Conservation (phyloP, 2,329 filamentous ascomycete species). For the Paracoccidioides lutzii region DNA sequence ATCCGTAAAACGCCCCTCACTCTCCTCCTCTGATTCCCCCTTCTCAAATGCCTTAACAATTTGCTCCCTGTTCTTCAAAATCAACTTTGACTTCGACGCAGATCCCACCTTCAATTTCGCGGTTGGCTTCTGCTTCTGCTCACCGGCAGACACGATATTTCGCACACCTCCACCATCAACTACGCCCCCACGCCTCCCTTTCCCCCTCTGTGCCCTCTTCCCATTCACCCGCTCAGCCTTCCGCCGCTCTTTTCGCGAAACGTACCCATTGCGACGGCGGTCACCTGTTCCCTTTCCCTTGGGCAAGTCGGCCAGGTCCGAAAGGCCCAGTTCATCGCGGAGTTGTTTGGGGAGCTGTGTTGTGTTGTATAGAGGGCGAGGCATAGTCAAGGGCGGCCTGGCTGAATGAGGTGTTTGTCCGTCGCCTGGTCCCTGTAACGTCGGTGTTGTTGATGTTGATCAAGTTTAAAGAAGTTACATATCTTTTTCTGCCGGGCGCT, state of each 20-base stretch:
- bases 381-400: slow-evolving; percentile 17
- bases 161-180: slow-evolving; percentile 13
- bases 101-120: slow-evolving; percentile 13
- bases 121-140: slow-evolving; percentile 12
- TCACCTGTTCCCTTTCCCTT: slow-evolving; percentile 10
- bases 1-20: not conserved
- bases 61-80: slow-evolving; percentile 23
- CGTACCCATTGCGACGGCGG: slow-evolving; percentile 11
- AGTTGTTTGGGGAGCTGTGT: slow-evolving; percentile 29
- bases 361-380: slow-evolving; percentile 28
- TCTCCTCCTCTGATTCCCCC: not conserved
- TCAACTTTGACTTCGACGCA: slow-evolving; percentile 22
- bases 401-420: not conserved
- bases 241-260: slow-evolving; percentile 50
- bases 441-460: not conserved
- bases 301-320: slow-evolving; percentile 23
- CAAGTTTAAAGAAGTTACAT: no score
- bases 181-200: slow-evolving; percentile 9
- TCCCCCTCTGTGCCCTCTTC: slow-evolving; percentile 37
- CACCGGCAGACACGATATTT: slow-evolving; percentile 14
- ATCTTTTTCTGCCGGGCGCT: slow-evolving; percentile 1
- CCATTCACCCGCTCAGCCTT: slow-evolving; percentile 49
- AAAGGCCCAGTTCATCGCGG: slow-evolving; percentile 29
- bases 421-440: slow-evolving; percentile 2
- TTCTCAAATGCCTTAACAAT: slow-evolving; percentile 16